Evolutionary conservation across 163 green algal genomes (phyloP).

Genomic region (Chlorella variabilis): DNA sequence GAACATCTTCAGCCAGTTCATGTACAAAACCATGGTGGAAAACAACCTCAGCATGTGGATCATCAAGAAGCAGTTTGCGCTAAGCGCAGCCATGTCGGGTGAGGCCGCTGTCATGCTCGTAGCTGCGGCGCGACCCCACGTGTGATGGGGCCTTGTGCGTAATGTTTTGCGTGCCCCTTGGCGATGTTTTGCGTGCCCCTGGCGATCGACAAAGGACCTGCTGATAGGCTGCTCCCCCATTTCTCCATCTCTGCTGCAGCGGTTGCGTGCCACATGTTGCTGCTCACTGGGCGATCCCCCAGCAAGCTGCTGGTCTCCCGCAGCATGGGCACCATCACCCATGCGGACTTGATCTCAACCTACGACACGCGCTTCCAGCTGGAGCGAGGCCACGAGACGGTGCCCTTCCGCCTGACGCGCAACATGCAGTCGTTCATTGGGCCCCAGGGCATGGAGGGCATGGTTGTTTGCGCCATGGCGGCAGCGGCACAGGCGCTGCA

Average conservation of each 20-base stretch:
- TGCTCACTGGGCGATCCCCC: slow-evolving; percentile 86
- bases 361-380: slow-evolving; percentile 76
- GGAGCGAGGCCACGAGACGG: slow-evolving; percentile 82
- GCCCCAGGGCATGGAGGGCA: slow-evolving; percentile 45
- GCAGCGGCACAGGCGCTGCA: slow-evolving; percentile 58
- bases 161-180: too few relatives aligned
- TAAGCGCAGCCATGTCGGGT: slow-evolving; percentile 61
- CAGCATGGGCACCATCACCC: slow-evolving; percentile 82
- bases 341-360: slow-evolving; percentile 87
- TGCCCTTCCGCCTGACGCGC: slow-evolving; percentile 97
- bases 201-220: too few relatives aligned
- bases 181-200: too few relatives aligned
- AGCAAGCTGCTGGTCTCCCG: slow-evolving; percentile 93
- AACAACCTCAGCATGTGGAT: slow-evolving; percentile 85
- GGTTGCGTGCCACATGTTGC: slow-evolving; percentile 86
- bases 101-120: too few relatives aligned
- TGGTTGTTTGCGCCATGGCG: slow-evolving; percentile 45
- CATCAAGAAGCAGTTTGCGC: slow-evolving; percentile 97
- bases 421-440: slow-evolving; percentile 84
- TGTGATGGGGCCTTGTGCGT: too few relatives aligned
- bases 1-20: slow-evolving; percentile 92
- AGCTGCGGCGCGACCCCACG: too few relatives aligned
- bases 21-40: slow-evolving; percentile 96
- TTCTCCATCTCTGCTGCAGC: slow-evolving; percentile 50
- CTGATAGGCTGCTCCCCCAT: too few relatives aligned